Percentiles rank a stretch among this genome's conserved stretches.
These are phyloP conservation scores for Echinochloa phyllopogon DNA, from an alignment of 176 grass and related monocot genomes.

Conservation along the genomic window DNA sequence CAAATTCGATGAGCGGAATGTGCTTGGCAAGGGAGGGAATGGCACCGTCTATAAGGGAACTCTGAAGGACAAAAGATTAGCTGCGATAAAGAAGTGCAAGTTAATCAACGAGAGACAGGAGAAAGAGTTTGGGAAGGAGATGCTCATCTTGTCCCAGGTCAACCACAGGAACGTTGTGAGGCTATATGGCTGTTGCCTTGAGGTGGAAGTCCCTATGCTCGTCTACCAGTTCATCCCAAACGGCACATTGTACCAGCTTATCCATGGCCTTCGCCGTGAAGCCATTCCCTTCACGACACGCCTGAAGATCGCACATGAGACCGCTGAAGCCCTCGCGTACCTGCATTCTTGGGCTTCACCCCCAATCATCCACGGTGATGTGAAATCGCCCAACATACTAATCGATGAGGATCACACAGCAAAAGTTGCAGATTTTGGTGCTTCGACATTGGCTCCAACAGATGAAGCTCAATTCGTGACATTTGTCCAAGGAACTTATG, in stretches of 20 bases:
- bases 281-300: slow-evolving; percentile 39
- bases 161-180: slow-evolving; percentile 66
- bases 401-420: slow-evolving; percentile 55
- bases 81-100: slow-evolving; percentile 46
- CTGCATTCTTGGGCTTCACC: slow-evolving; percentile 69
- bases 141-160: slow-evolving; percentile 51
- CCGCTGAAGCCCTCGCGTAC: slow-evolving; percentile 68
- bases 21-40: slow-evolving; percentile 47
- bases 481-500: too few species aligned
- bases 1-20: slow-evolving; percentile 29
- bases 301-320: slow-evolving; percentile 56
- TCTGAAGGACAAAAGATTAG: slow-evolving; percentile 5
- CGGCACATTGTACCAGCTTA: slow-evolving; percentile 52
- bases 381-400: slow-evolving; percentile 69
- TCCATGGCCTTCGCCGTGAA: background rate
- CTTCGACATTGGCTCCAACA: slow-evolving; percentile 17
- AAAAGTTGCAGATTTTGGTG: slow-evolving; percentile 67
- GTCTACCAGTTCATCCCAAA: background rate
- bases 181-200: slow-evolving; percentile 63
- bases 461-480: too few species aligned
- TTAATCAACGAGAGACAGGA: slow-evolving; percentile 43
- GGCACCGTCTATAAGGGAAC: slow-evolving; percentile 48
- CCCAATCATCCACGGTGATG: slow-evolving; percentile 68
- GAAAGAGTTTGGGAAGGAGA: slow-evolving; percentile 49
- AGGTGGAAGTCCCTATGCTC: slow-evolving; percentile 68